Evolutionary conservation across 1,284 basidiomycete genomes (phyloP), one percentile per base, ranked within the genome.

Genomic region (Boletus semigastroideus): DNA sequence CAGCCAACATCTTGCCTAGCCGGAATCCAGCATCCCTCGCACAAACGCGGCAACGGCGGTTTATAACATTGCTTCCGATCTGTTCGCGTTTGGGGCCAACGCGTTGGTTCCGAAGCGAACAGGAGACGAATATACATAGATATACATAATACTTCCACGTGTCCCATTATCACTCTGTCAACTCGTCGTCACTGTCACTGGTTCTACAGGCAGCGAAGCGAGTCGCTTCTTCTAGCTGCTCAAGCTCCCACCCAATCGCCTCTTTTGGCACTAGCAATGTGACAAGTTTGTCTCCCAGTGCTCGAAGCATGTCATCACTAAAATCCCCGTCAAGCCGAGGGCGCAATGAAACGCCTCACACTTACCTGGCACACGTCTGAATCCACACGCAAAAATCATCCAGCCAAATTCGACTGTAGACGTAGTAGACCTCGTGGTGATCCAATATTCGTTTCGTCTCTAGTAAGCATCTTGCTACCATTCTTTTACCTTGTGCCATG

Each of bases 391-490:
- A 87, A 61, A 88, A 84, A 63, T 91, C 90, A 57, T 90, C 85
- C 38, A 90, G 57, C 89, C 89, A 92, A 40, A 91, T 78, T 64
- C 89, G 90, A 67, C 81, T 85, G 67, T 90, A 92, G 22, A 90
- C 75, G 65, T 90, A 90, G 70, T 91, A 92, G 12, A 87, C 84
- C 56, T 90, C 89, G 59, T 90, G 87, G 60, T 80, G 82, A 62
- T 90, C 88, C 53, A 92, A 68, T 46, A 90, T 80, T 43, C 75
- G 67, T 68, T 86, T 90, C 71, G 83, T 76, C 63, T 82, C 83
- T 40, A 92, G 71, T 40, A 92, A 74, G 59, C 78, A 83, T 57
- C 84, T 80, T 43, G 82, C 67, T 31, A 87, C 73, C 20, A 71
- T 72, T 31, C 85, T 78, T 66, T 78, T 83, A 4, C 90, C 90